Conservation (phyloP, 352 stramenopile species). For the Blastocystis sp. region DNA sequence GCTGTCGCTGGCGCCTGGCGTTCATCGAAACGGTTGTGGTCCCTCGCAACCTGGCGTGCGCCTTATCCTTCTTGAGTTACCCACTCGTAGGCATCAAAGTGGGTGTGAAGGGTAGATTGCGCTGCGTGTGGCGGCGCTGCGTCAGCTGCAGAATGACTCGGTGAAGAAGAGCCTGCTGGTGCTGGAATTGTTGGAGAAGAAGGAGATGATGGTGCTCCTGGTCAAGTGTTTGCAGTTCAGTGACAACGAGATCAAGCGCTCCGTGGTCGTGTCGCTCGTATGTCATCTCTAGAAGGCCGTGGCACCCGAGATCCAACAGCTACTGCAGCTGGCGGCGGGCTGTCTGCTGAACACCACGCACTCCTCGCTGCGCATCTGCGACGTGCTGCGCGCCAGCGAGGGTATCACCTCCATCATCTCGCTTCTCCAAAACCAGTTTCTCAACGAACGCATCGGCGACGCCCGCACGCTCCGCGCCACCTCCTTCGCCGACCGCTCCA, state of each 20-base stretch:
- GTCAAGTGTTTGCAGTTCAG: conserved; percentile 58
- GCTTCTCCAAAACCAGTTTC: background rate
- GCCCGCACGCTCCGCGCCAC: background rate
- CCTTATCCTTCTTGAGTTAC: conserved; percentile 20
- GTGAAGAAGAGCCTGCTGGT: background rate
- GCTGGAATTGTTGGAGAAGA: background rate
- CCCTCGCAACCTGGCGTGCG: background rate
- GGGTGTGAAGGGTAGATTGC: background rate
- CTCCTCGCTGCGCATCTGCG: background rate
- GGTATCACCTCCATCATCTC: conserved; percentile 37
- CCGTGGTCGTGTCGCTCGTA: background rate
- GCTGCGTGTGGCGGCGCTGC: conserved; percentile 22
- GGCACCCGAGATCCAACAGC: conserved; percentile 21
- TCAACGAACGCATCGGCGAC: background rate
- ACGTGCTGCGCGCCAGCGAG: conserved; percentile 30
- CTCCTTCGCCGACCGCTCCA: background rate
- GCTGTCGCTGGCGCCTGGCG: conserved; percentile 36
- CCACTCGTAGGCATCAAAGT: conserved; percentile 4
- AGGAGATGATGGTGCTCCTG: conserved; percentile 7
- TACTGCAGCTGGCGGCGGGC: conserved; percentile 19
- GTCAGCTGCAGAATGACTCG: background rate
- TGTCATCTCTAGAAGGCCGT: conserved; percentile 23
- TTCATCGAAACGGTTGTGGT: conserved; percentile 40
- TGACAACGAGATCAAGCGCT: conserved; percentile 2
- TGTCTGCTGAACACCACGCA: conserved; percentile 60